These are phyloP conservation scores for Coniochaeta sp. DNA, from an alignment of 2,329 filamentous ascomycete genomes.

Conservation along the genomic window DNA sequence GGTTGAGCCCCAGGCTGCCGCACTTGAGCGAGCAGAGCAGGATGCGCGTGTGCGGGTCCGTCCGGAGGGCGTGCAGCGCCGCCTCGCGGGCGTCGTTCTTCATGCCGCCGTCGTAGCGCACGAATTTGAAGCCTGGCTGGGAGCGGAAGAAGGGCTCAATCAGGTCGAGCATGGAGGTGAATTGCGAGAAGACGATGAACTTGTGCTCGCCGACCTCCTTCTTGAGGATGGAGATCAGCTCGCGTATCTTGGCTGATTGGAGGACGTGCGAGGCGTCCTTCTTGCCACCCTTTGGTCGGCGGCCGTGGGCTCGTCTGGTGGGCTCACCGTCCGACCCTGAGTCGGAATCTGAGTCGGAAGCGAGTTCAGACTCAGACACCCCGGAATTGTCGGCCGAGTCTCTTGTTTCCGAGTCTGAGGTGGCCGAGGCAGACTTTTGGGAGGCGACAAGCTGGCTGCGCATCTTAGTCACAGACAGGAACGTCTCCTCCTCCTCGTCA, in stretches of 20 bases:
- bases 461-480: conserved; percentile 28
- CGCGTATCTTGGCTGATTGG: conserved; percentile 84
- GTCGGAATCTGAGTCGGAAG: conserved; percentile 22
- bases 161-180: conserved; percentile 96
- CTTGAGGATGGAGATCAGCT: conserved; percentile 72
- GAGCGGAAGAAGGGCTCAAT: conserved; percentile 82
- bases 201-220: conserved; percentile 78
- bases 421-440: conserved; percentile 18
- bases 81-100: conserved; percentile 87
- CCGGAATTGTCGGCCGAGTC: conserved; percentile 22
- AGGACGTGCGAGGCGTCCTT: conserved; percentile 43
- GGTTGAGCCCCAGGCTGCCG: conserved; percentile 83
- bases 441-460: conserved; percentile 17
- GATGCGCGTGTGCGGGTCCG: conserved; percentile 67
- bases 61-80: conserved; percentile 68
- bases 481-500: conserved; percentile 25
- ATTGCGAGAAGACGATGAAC: conserved; percentile 97
- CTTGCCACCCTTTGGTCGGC: conserved; percentile 24
- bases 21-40: conserved; percentile 92
- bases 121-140: conserved; percentile 62
- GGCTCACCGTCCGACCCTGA: conserved; percentile 14
- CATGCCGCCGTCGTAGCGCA: conserved; percentile 94
- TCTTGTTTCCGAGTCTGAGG: conserved; percentile 23
- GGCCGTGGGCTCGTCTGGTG: conserved; percentile 14
- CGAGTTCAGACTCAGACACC: conserved; percentile 32